phyloP scores from a whole-genome alignment of 306 rosid genomes.

The Lathyrus aphaca region DNA sequence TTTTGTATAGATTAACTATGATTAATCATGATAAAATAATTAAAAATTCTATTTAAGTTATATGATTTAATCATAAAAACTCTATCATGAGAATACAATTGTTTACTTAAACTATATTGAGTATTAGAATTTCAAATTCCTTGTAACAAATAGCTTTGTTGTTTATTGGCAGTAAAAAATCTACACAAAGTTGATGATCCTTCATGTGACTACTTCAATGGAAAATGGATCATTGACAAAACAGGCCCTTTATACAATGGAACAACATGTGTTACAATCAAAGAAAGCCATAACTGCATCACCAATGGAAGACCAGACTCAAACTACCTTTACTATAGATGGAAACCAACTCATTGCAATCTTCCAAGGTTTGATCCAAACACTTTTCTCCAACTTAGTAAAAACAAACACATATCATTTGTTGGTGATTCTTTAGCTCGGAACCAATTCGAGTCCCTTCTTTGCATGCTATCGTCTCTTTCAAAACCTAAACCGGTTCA shows the following conservation, averaged over 20 bases:
- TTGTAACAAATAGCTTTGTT: neutral
- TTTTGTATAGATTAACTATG: too few relatives aligned
- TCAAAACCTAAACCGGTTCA: slow-evolving; percentile 59
- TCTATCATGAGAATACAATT: too few relatives aligned
- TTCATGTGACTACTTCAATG: slow-evolving; percentile 64
- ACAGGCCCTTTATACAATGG: slow-evolving; percentile 68
- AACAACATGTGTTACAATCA: slow-evolving; percentile 60
- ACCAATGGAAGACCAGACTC: slow-evolving; percentile 62
- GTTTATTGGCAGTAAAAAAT: slow-evolving; percentile 43
- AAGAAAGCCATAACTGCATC: slow-evolving; percentile 69
- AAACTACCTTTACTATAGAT: slow-evolving; percentile 65
- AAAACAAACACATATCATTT: slow-evolving; percentile 66
- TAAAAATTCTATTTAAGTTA: too few relatives aligned
- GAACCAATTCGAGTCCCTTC: slow-evolving; percentile 82
- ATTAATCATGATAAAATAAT: too few relatives aligned
- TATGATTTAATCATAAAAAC: too few relatives aligned
- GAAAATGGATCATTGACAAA: slow-evolving; percentile 62
- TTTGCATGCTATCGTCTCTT: slow-evolving; percentile 62
- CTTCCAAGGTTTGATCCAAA: slow-evolving; percentile 74
- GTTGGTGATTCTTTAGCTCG: slow-evolving; percentile 83
- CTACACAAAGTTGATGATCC: slow-evolving; percentile 32
- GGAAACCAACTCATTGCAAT: slow-evolving; percentile 66
- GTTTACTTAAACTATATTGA: neutral
- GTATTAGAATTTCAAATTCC: neutral
- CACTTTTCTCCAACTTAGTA: slow-evolving; percentile 53